These are phyloP conservation scores for Candida sanyaensis DNA, from an alignment of 1,139 yeast species.

Conservation along the genomic window DNA sequence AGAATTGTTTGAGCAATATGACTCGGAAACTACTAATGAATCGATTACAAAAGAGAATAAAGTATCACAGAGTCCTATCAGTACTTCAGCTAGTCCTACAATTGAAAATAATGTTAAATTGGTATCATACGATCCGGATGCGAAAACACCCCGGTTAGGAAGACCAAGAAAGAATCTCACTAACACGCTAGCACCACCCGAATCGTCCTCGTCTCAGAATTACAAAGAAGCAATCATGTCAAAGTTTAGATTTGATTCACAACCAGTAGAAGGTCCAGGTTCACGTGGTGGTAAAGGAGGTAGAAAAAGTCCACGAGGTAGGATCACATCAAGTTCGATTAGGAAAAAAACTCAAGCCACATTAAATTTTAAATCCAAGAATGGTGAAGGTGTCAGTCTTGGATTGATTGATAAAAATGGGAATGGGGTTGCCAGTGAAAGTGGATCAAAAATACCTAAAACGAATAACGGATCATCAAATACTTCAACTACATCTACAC, in stretches of 20 bases:
- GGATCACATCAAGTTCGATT: conserved; percentile 24
- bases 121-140: conserved; percentile 37
- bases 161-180: conserved; percentile 34
- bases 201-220: conserved; percentile 31
- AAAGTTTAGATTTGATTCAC: conserved; percentile 37
- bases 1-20: conserved; percentile 1
- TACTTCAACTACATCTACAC: background rate
- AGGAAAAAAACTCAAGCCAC: conserved; percentile 23
- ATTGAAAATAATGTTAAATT: conserved; percentile 17
- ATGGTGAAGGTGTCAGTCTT: background rate
- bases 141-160: conserved; percentile 35
- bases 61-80: background rate
- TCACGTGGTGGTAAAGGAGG: conserved; percentile 42
- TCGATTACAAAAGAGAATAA: background rate
- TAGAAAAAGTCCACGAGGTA: conserved; percentile 28
- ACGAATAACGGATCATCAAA: background rate
- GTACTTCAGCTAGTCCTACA: background rate
- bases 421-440: background rate
- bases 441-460: background rate
- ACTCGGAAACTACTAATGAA: background rate
- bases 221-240: conserved; percentile 34
- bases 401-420: background rate
- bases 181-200: conserved; percentile 23
- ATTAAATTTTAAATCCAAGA: conserved; percentile 14
- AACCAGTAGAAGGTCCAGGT: conserved; percentile 47